Percentiles rank a stretch among this genome's conserved stretches.
Evolutionary conservation across 176 grass and related monocot species (phyloP).

Genomic region (Hyparrhenia diplandra): DNA sequence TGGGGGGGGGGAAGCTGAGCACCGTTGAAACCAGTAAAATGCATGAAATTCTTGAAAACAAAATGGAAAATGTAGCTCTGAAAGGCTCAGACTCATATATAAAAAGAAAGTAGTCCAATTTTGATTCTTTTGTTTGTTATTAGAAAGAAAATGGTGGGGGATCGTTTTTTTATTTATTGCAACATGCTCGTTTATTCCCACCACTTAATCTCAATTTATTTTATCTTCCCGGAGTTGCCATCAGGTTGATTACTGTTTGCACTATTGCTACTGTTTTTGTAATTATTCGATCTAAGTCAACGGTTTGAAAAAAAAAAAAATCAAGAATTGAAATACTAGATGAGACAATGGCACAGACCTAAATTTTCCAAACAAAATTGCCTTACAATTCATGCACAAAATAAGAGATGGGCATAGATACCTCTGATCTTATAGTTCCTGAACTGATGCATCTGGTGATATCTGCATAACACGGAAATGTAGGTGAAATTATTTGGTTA

Average conservation of each 20-base stretch:
- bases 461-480: conserved; percentile 55
- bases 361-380: not conserved
- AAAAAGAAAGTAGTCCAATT: too few species aligned
- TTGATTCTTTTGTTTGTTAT: too few species aligned
- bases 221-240: too few species aligned
- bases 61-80: not conserved
- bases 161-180: too few species aligned
- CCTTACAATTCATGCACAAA: conserved; percentile 9
- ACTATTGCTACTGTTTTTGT: not conserved
- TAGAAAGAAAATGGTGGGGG: too few species aligned
- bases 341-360: not conserved
- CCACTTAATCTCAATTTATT: too few species aligned
- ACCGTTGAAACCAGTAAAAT: not conserved
- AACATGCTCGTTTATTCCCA: too few species aligned
- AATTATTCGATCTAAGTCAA: not conserved
- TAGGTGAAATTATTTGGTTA: not conserved
- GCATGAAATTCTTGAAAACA: not conserved
- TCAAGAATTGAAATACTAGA: not conserved
- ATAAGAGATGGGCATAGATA: conserved; percentile 36
- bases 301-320: not conserved
- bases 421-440: conserved; percentile 67
- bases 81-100: too few species aligned
- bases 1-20: not conserved
- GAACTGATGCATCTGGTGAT: conserved; percentile 67
- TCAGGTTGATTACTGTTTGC: not conserved